Evolutionary conservation across 2,329 filamentous ascomycete species (phyloP), one percentile per base, ranked within the genome.

Genomic region (Fusarium chlamydosporum): DNA sequence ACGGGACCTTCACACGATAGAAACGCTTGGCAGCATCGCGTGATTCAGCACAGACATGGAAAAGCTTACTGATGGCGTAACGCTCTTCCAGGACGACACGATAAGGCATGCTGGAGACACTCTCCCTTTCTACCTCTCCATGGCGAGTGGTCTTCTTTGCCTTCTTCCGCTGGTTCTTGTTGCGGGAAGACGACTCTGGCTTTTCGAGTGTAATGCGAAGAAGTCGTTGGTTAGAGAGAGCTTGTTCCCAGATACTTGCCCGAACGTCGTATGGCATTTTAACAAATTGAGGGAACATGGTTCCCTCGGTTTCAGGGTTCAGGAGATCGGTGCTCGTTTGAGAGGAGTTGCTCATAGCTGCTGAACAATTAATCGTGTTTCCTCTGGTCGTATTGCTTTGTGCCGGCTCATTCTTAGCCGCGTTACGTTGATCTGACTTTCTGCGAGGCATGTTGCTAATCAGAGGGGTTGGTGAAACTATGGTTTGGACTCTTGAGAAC

Each of bases 361-460:
- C 1, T 0, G n/a, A 16, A 5, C 27, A 12, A 2, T 37, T 16
- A 1, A 5, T 1, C 8, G 4, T 10, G 2, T n/a, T 7, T 6
- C 16, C 16, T 9, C n/a, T 4, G 7, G 6, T 7, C 16, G 31
- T 13, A 5, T 9, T n/a, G 15, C 4, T 16, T 42, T 16, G 40
- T 7, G 40, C 15, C 6, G 20, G 15, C 31, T 48, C 31, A 7
- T 6, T 12, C 12, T 26, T 18, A 26, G 20, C 31, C 5, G 33
- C 20, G 7, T 13, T 26, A 5, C 31, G 11, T 35, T 20, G 31
- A 3, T 3, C 8, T 9, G 20, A 16, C 7, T 26, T 48, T 5
- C 23, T 20, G 6, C 3, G 46, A 16, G 9, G 12, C 18, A 59
- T 46, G 1, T 33, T 7, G 12, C 4, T 3, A 1, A 8, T 27